Conservation (phyloP, 106 monocot species). For the Dioscorea dumetorum region DNA sequence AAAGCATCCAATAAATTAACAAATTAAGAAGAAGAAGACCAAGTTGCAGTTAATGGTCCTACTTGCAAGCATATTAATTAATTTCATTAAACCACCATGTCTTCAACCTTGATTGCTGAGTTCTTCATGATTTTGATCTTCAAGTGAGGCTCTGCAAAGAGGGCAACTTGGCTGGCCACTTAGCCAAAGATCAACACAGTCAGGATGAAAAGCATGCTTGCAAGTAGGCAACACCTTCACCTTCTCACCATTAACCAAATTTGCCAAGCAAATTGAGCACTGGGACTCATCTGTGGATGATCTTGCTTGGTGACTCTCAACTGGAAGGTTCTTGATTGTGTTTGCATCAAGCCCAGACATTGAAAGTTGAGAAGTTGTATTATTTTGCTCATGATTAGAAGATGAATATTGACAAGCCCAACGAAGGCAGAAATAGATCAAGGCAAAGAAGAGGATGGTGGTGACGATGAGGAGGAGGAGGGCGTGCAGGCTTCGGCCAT, state of each 20-base stretch:
- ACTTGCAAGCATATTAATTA: too few species aligned
- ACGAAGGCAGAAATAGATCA: constrained; percentile 21
- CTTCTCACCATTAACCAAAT: constrained; percentile 2
- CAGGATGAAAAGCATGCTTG: background rate
- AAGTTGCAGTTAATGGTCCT: too few species aligned
- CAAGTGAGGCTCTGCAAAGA: background rate
- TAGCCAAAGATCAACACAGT: constrained; percentile 5
- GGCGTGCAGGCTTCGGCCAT: constrained; percentile 10
- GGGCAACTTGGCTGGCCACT: background rate
- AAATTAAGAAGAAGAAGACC: too few species aligned
- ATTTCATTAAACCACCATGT: too few species aligned
- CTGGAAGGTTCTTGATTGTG: background rate
- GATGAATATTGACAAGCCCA: constrained; percentile 16
- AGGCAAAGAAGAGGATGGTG: constrained; percentile 16
- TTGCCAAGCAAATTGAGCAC: constrained; percentile 1
- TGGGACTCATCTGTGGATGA: background rate
- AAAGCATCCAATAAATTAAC: too few species aligned
- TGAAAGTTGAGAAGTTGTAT: too few species aligned
- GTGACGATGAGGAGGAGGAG: constrained; percentile 19
- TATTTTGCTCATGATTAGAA: background rate
- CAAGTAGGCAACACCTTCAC: constrained; percentile 1
- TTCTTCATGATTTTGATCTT: background rate
- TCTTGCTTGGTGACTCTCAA: background rate
- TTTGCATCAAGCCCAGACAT: background rate
- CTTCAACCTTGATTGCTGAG: too few species aligned